A percentile compares a stretch with the other conserved stretches of the same genome.
These are phyloP conservation scores for Xylaria sp. DNA, from an alignment of 2,329 filamentous ascomycete genomes.

Conservation along the genomic window DNA sequence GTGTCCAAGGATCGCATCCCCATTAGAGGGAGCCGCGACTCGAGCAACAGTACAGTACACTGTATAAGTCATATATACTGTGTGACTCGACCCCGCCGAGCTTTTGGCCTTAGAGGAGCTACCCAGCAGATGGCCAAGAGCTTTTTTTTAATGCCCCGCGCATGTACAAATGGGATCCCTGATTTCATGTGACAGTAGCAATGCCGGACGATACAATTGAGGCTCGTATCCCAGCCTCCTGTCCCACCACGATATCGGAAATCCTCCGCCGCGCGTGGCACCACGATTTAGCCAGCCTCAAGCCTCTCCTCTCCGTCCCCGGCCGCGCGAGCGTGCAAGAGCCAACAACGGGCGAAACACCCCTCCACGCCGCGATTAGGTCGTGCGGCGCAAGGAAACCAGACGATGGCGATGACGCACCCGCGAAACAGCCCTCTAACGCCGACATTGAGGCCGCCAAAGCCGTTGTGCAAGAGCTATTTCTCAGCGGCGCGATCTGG, in stretches of 20 bases:
- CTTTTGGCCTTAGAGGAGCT: slow-evolving; percentile 54
- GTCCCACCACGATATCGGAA: slow-evolving; percentile 62
- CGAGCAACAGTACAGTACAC: background rate
- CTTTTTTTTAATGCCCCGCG: slow-evolving; percentile 32
- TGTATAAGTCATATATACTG: background rate
- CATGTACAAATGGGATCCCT: background rate
- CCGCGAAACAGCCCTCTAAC: slow-evolving; percentile 50
- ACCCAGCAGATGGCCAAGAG: slow-evolving; percentile 20
- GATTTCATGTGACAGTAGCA: background rate
- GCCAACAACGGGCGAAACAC: slow-evolving; percentile 84
- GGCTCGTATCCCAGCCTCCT: slow-evolving; percentile 64
- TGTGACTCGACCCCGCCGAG: background rate
- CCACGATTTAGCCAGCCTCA: slow-evolving; percentile 73
- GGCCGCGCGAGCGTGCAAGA: slow-evolving; percentile 82
- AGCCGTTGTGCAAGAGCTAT: slow-evolving; percentile 77
- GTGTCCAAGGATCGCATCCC: slow-evolving; percentile 35
- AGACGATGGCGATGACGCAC: slow-evolving; percentile 48
- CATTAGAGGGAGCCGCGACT: background rate
- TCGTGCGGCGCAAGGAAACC: slow-evolving; percentile 63
- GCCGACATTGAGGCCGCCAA: slow-evolving; percentile 67
- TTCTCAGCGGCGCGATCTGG: slow-evolving; percentile 94
- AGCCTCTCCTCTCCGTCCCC: slow-evolving; percentile 73
- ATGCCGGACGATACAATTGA: slow-evolving; percentile 61
- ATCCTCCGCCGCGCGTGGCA: slow-evolving; percentile 67
- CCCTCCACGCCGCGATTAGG: slow-evolving; percentile 91